These are phyloP conservation scores for Balamuthia mandrillaris DNA, from an alignment of 208 protist species.

Conservation along the genomic window DNA sequence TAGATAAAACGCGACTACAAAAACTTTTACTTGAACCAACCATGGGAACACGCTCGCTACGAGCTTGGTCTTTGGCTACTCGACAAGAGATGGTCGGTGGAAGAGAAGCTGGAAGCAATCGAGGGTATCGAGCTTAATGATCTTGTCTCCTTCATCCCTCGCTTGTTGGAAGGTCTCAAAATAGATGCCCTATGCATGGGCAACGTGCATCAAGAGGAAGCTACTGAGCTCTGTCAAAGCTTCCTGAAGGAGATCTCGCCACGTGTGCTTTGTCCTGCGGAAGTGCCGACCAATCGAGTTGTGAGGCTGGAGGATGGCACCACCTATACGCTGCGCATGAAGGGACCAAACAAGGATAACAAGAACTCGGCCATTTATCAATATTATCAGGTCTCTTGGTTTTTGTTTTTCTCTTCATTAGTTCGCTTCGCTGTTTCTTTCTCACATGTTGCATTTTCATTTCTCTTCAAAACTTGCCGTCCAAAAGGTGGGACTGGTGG, in stretches of 20 bases:
- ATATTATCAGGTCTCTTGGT: conserved; percentile 38
- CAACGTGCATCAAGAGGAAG: conserved; percentile 8
- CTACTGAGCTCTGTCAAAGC: neutral
- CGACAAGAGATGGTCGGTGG: neutral
- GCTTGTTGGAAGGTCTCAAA: neutral
- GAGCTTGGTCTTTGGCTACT: neutral
- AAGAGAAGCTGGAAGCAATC: neutral
- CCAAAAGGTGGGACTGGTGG: neutral
- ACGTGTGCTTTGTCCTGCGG: neutral
- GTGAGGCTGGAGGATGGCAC: conserved; percentile 9
- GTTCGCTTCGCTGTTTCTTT: too few species aligned
- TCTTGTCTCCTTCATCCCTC: neutral
- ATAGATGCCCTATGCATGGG: neutral
- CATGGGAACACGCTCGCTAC: conserved; percentile 19
- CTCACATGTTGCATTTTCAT: neutral
- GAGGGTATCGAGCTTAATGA: neutral
- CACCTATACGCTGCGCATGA: neutral
- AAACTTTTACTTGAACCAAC: conserved; percentile 29
- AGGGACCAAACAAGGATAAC: neutral
- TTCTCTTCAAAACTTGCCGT: neutral
- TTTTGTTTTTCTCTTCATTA: too few species aligned
- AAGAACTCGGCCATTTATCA: conserved; percentile 31
- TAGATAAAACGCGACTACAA: neutral
- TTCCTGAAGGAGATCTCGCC: neutral
- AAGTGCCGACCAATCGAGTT: neutral